Conservation (phyloP, 345 rosid species). For the Gossypium herbaceum region DNA sequence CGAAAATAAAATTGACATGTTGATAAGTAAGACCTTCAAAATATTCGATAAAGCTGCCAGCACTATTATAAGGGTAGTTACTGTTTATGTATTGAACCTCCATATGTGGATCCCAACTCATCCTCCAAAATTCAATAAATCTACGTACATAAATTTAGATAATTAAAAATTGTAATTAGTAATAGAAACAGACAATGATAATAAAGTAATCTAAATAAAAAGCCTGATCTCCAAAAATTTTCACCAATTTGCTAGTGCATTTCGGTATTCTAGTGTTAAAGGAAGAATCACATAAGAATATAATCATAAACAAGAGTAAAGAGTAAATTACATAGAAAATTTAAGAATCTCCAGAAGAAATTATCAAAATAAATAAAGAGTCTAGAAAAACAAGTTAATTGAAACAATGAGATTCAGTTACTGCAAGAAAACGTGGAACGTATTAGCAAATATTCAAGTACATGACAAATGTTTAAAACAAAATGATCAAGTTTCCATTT, state of each 20-base stretch:
- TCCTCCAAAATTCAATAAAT: slow-evolving; percentile 20
- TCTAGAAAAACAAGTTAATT: not conserved
- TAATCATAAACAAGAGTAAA: not conserved
- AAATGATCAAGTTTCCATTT: not conserved
- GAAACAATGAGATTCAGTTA: not conserved
- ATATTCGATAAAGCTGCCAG: slow-evolving; percentile 79
- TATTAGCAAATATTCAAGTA: not conserved
- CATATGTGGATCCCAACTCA: slow-evolving; percentile 62
- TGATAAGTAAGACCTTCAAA: slow-evolving; percentile 80
- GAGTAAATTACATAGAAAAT: not conserved
- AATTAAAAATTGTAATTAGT: not conserved
- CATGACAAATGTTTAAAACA: not conserved
- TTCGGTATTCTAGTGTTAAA: not conserved
- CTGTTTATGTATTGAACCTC: slow-evolving; percentile 49
- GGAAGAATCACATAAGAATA: not conserved
- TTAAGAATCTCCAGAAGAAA: not conserved
- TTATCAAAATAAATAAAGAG: not conserved
- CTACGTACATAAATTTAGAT: slow-evolving; percentile 5
- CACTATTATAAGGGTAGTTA: slow-evolving; percentile 64
- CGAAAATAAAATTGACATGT: slow-evolving; percentile 74
- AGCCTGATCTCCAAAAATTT: not conserved
- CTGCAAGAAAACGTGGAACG: not conserved
- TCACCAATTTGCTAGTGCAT: not conserved
- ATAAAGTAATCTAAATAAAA: not conserved
- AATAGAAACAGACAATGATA: not conserved